Evolutionary conservation across 805 yeast genomes (phyloP), one percentile per base, ranked within the genome.

Genomic region (Spathaspora arborariae): DNA sequence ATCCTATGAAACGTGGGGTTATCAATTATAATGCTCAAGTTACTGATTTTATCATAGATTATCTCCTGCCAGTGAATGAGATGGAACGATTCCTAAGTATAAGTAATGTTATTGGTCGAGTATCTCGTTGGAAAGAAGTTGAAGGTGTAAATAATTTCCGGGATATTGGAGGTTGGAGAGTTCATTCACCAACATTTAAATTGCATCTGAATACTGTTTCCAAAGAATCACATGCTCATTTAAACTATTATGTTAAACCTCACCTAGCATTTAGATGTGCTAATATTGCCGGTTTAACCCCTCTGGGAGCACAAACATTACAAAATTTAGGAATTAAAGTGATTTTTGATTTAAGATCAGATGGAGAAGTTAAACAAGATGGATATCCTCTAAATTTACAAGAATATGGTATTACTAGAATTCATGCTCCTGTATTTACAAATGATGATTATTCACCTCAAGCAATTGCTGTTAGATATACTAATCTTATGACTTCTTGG

Each of bases 131-230:
- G 84, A 80, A 80, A 52, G 44, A 62, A 0, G 74, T 87, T 18
- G 86, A 84, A 5, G 91, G 90, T 0, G 77, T 87, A 18, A 63
- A 76, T 36, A 88, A 88, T 56, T 84, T 87, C 56, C 72, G 96
- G 51, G 96, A 89, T 56, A 59, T 84, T 47, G 96, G 96, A 1
- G 96, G 95, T 11, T 88, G 85, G 79, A 65, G 62, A 45, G 64
- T 80, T 0, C 51, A 52, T 7, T 44, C 45, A 20, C 74, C 76
- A 5, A 53, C 62, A 11, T 65, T 57, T 42, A 45, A 45, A 9
- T 34, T 57, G 24, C 27, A 41, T 15, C 35, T 30, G 35, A 16
- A 30, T 3, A 36, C 30, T 13, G n/a, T 39, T 3, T 16, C 35
- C 18, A 30, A 22, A 7, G 42, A 41, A 19, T 16, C 20, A 6